These are phyloP conservation scores for Ophiostoma himal-ulmi DNA, from an alignment of 2,329 filamentous ascomycete species.

Conservation along the genomic window DNA sequence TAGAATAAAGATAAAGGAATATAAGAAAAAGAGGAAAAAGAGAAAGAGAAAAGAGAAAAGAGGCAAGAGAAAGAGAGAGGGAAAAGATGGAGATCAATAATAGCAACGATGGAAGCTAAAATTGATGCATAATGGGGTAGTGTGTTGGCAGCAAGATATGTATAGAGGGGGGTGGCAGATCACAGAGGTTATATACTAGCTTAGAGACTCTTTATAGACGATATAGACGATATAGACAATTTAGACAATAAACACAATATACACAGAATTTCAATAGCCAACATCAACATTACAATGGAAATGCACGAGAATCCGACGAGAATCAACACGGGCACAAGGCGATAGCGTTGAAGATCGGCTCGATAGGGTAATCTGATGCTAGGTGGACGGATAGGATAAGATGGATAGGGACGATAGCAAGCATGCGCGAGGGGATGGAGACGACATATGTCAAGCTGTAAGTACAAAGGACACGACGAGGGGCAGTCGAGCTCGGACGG, in stretches of 20 bases:
- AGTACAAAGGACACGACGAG: background rate
- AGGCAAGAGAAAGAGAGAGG: background rate
- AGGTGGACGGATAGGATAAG: background rate
- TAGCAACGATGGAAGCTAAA: background rate
- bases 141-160: background rate
- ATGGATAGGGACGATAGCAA: background rate
- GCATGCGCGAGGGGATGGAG: background rate
- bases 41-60: background rate
- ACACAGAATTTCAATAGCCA: background rate
- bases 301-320: background rate
- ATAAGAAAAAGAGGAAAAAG: background rate
- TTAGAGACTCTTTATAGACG: background rate
- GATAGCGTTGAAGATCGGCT: constrained; percentile 6
- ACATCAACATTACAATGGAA: no score
- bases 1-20: background rate
- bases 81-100: background rate
- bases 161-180: background rate
- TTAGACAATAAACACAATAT: no score
- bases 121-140: background rate
- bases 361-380: background rate
- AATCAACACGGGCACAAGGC: background rate
- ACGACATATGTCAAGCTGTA: background rate
- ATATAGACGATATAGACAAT: background rate
- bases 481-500: background rate
- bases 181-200: background rate